A percentile compares a stretch with the other conserved stretches of the same genome.
These are phyloP conservation scores for Cydonia oblonga DNA, from an alignment of 331 rosid species.

Conservation along the genomic window DNA sequence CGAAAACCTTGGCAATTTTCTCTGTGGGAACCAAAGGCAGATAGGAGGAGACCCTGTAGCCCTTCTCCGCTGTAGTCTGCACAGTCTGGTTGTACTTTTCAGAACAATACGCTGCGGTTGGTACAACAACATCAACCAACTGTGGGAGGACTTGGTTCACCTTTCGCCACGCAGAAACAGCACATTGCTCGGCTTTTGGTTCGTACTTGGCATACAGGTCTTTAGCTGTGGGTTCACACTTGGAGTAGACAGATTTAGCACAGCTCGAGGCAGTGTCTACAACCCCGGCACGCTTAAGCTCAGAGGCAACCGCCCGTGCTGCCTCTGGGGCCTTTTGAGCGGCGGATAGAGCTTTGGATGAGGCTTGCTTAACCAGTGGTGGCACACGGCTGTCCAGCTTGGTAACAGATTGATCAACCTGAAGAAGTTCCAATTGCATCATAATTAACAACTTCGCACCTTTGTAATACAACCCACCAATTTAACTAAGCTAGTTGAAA, in stretches of 20 bases:
- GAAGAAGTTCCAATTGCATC: background rate
- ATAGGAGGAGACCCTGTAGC: conserved; percentile 55
- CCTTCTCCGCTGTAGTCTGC: conserved; percentile 44
- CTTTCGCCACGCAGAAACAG: conserved; percentile 53
- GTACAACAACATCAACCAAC: conserved; percentile 51
- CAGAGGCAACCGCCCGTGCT: conserved; percentile 35
- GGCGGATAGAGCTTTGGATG: conserved; percentile 34
- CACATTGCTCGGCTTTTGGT: conserved; percentile 67
- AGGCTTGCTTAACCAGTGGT: conserved; percentile 41
- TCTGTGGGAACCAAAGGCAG: conserved; percentile 78
- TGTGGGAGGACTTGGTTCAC: conserved; percentile 64
- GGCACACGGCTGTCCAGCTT: conserved; percentile 61
- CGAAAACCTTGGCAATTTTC: conserved; percentile 56
- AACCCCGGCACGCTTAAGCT: conserved; percentile 54
- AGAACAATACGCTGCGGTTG: conserved; percentile 56
- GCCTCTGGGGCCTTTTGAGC: conserved; percentile 35
- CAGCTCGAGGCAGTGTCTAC: conserved; percentile 40
- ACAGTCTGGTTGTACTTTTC: conserved; percentile 73
- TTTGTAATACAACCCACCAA: background rate
- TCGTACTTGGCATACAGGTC: conserved; percentile 32
- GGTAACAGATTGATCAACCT: conserved; percentile 59
- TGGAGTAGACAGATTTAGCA: conserved; percentile 49
- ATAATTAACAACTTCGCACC: background rate
- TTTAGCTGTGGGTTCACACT: conserved; percentile 49
- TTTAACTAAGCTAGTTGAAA: background rate